phyloP scores from a whole-genome alignment of 1,139 yeast species.

The Geotrichum bryndzae region DNA sequence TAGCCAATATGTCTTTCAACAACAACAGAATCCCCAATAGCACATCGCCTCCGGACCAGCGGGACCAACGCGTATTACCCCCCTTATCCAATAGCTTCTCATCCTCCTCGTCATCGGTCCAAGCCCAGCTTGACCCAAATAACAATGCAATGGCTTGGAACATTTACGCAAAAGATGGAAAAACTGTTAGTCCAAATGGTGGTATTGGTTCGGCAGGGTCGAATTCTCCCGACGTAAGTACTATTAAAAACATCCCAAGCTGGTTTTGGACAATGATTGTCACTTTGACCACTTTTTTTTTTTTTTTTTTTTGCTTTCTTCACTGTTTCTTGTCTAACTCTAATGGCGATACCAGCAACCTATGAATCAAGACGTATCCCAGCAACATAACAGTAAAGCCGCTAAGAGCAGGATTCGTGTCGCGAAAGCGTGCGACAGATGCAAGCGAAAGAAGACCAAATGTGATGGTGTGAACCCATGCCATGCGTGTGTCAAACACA shows the following conservation, averaged over 20 bases:
- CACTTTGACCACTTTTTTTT: too few species aligned
- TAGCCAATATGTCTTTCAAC: background rate
- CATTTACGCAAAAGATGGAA: background rate
- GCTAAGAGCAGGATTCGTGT: constrained; percentile 32
- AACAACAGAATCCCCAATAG: background rate
- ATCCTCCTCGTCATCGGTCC: background rate
- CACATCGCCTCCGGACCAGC: background rate
- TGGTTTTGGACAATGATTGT: too few species aligned
- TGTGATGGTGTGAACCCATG: constrained; percentile 59
- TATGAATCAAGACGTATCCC: background rate
- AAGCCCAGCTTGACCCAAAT: background rate
- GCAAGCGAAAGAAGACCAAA: constrained; percentile 55
- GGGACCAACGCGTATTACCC: background rate
- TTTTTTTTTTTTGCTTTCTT: background rate
- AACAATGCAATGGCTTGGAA: background rate
- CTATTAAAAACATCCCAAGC: too few species aligned
- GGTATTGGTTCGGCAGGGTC: background rate
- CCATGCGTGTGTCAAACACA: constrained; percentile 43
- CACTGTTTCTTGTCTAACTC: background rate
- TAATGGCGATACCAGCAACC: background rate
- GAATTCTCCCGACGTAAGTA: background rate
- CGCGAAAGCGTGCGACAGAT: constrained; percentile 54
- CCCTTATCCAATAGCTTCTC: background rate
- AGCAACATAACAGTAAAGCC: background rate
- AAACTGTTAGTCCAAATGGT: background rate